phyloP scores from a whole-genome alignment of 371 early-diverging fungal genomes.

The Mortierella sp. region DNA sequence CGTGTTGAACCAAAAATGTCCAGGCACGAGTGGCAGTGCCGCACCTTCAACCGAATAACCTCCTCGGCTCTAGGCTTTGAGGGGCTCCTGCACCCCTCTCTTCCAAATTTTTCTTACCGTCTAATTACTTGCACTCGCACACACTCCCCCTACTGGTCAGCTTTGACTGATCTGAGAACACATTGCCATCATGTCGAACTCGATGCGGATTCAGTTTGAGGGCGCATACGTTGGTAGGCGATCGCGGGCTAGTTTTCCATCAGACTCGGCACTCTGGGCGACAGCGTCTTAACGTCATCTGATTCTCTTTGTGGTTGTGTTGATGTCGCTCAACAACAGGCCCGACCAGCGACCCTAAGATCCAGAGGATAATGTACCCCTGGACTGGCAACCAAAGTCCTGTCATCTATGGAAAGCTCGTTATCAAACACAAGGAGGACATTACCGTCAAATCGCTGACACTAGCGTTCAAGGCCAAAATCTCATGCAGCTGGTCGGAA shows the following conservation, averaged over 20 bases:
- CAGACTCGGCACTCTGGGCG: no score
- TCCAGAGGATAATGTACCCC: constrained; percentile 42
- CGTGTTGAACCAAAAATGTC: no score
- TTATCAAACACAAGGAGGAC: constrained; percentile 39
- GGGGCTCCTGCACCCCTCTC: constrained; percentile 28
- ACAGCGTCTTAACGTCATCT: no score
- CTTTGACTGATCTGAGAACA: neutral
- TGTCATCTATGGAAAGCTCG: constrained; percentile 43
- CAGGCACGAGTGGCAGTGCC: no score
- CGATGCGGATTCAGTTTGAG: constrained; percentile 41
- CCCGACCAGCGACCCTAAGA: constrained; percentile 24
- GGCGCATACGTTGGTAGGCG: constrained; percentile 41
- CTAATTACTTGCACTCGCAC: neutral
- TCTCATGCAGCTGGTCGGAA: constrained; percentile 37
- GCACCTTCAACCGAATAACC: no score
- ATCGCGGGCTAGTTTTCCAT: neutral
- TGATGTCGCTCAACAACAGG: constrained; percentile 9
- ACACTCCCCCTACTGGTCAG: neutral
- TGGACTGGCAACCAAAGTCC: constrained; percentile 51
- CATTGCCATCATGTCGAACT: constrained; percentile 24
- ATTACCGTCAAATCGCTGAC: constrained; percentile 38
- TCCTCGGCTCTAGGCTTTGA: no score
- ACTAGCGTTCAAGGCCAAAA: constrained; percentile 37
- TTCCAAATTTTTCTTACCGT: neutral
- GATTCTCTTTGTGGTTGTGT: neutral